Percentiles rank a stretch among this genome's conserved stretches.
Evolutionary conservation across 2,329 filamentous ascomycete species (phyloP).

Genomic region (Incumbomyces delicatus): DNA sequence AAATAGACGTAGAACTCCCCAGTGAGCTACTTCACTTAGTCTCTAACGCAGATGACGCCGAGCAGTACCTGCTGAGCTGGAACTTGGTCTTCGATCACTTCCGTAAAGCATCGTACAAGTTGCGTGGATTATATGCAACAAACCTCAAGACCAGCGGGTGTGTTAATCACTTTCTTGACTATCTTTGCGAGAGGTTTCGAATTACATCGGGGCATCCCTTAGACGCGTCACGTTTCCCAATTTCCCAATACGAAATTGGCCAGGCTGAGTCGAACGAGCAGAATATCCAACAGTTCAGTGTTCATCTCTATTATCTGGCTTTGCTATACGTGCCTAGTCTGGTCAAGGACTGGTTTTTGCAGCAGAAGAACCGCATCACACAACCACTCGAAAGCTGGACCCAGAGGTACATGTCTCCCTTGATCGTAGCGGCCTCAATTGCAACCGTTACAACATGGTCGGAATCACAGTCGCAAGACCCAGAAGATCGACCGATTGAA

Average conservation of each 20-base stretch:
- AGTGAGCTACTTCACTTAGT: slow-evolving; percentile 78
- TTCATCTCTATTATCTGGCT: slow-evolving; percentile 75
- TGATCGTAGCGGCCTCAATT: slow-evolving; percentile 32
- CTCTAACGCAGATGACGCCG: slow-evolving; percentile 55
- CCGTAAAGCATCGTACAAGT: slow-evolving; percentile 63
- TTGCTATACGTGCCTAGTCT: slow-evolving; percentile 68
- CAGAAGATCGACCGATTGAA: slow-evolving; percentile 44
- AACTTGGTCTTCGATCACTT: slow-evolving; percentile 82
- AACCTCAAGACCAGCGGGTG: slow-evolving; percentile 66
- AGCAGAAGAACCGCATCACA: slow-evolving; percentile 68
- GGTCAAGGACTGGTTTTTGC: slow-evolving; percentile 76
- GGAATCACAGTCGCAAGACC: slow-evolving; percentile 32
- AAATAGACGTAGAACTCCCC: slow-evolving; percentile 56
- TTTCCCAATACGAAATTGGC: slow-evolving; percentile 51
- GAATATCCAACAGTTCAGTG: slow-evolving; percentile 72
- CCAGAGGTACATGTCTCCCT: slow-evolving; percentile 52
- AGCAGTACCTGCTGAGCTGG: slow-evolving; percentile 83
- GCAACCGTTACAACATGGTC: slow-evolving; percentile 33
- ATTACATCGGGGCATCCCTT: slow-evolving; percentile 64
- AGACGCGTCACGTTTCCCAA: slow-evolving; percentile 60
- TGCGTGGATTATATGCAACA: slow-evolving; percentile 70
- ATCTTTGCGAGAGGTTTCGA: slow-evolving; percentile 76
- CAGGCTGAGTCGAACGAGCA: slow-evolving; percentile 48
- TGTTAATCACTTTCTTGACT: slow-evolving; percentile 55
- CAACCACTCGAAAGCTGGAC: slow-evolving; percentile 78